These are phyloP conservation scores for Psilocybe cubensis DNA, from an alignment of 768 basidiomycete genomes.

Conservation along the genomic window DNA sequence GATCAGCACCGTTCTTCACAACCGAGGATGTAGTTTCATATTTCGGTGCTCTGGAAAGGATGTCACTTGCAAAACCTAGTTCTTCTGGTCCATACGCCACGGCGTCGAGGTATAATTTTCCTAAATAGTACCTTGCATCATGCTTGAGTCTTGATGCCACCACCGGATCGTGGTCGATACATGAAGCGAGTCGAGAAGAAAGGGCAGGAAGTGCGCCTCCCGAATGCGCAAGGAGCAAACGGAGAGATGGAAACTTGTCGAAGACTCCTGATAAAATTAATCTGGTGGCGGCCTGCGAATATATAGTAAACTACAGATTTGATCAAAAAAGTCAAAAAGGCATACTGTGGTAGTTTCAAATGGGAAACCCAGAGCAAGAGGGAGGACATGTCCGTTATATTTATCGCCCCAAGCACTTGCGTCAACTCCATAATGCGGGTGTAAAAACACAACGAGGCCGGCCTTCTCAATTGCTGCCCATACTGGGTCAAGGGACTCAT, in stretches of 20 bases:
- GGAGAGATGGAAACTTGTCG: constrained; percentile 77
- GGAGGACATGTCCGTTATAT: constrained; percentile 86
- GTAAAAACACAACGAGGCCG: constrained; percentile 79
- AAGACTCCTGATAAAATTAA: constrained; percentile 81
- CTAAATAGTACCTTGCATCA: constrained; percentile 84
- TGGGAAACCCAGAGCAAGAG: constrained; percentile 86
- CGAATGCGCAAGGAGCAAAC: constrained; percentile 84
- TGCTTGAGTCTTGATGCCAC: constrained; percentile 76
- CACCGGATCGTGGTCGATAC: constrained; percentile 83
- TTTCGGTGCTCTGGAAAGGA: constrained; percentile 60
- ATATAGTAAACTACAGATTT: background rate
- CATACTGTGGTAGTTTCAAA: constrained; percentile 88
- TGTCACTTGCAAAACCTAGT: constrained; percentile 75
- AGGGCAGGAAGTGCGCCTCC: constrained; percentile 84
- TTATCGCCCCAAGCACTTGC: constrained; percentile 73
- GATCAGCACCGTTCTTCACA: constrained; percentile 30
- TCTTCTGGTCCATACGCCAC: constrained; percentile 91
- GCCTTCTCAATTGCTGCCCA: constrained; percentile 78
- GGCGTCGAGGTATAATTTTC: constrained; percentile 81
- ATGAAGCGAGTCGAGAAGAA: constrained; percentile 84
- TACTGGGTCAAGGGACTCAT: constrained; percentile 74
- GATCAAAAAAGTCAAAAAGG: constrained; percentile 10
- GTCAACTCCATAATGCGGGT: constrained; percentile 87
- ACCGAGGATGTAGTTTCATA: constrained; percentile 43
- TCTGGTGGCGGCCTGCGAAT: constrained; percentile 65